phyloP scores from a whole-genome alignment of 306 rosid species.

The Trifolium dubium region DNA sequence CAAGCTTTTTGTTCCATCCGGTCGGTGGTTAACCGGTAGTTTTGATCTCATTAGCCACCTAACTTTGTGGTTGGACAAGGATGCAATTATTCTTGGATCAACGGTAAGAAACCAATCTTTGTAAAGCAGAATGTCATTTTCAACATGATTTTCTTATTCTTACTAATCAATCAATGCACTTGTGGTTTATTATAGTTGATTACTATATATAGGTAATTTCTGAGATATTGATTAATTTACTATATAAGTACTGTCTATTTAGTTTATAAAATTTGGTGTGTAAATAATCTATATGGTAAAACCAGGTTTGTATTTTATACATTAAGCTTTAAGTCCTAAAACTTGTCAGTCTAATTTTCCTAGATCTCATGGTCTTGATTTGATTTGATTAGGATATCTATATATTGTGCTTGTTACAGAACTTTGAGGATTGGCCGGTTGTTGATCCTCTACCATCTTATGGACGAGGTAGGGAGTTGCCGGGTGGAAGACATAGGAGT shows the following conservation, averaged over 20 bases:
- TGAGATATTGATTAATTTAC: constrained; percentile 16
- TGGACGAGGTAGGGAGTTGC: constrained; percentile 90
- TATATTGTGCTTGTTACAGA: constrained; percentile 50
- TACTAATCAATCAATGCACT: constrained; percentile 16
- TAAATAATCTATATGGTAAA: constrained; percentile 17
- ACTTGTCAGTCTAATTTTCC: constrained; percentile 15
- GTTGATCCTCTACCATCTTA: constrained; percentile 84
- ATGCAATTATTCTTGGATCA: constrained; percentile 81
- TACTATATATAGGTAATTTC: background rate
- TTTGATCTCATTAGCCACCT: constrained; percentile 89
- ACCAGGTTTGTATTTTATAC: constrained; percentile 12
- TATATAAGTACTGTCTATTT: constrained; percentile 24
- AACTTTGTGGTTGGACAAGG: constrained; percentile 70
- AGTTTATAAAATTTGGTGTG: background rate
- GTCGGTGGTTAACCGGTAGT: constrained; percentile 87
- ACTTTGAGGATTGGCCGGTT: constrained; percentile 74
- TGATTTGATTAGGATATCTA: constrained; percentile 29
- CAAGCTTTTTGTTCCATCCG: constrained; percentile 79
- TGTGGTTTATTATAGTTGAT: background rate
- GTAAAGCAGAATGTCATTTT: constrained; percentile 22
- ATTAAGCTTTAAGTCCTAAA: constrained; percentile 6
- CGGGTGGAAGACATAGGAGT: constrained; percentile 79
- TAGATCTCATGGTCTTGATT: constrained; percentile 6
- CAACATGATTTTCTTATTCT: constrained; percentile 9
- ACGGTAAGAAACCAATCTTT: constrained; percentile 49